Evolutionary conservation across 345 rosid genomes (phyloP).

Genomic region (Populus simonii): DNA sequence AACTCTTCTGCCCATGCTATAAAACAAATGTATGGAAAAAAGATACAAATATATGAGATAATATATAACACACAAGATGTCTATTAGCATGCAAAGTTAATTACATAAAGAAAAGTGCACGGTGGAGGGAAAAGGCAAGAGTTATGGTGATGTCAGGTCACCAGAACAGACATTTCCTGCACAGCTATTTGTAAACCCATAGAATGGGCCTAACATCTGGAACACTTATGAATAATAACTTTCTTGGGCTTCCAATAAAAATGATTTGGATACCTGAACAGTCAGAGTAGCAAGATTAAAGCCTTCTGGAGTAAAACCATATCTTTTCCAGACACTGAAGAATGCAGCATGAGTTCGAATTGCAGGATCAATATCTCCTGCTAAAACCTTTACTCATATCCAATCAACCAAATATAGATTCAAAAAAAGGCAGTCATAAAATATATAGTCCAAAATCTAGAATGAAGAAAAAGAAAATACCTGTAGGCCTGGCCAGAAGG

Average conservation of each 20-base stretch:
- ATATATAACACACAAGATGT: too few relatives aligned
- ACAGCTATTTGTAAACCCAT: neutral
- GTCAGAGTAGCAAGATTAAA: constrained; percentile 82
- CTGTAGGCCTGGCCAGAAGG: constrained; percentile 99
- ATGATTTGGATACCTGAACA: constrained; percentile 50
- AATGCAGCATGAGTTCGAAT: constrained; percentile 95
- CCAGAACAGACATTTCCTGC: neutral
- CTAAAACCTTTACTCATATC: constrained; percentile 65
- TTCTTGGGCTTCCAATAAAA: neutral
- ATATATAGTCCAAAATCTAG: neutral
- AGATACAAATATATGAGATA: neutral
- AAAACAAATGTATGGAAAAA: constrained; percentile 17
- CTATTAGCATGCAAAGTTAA: constrained; percentile 3
- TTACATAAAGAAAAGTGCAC: neutral
- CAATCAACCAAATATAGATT: neutral
- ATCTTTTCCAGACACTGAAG: constrained; percentile 91
- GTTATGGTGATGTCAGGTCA: neutral
- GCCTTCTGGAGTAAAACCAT: constrained; percentile 96
- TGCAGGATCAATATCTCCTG: constrained; percentile 94
- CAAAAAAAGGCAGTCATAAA: neutral
- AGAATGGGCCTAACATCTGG: neutral
- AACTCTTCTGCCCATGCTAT: constrained; percentile 93
- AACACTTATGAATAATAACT: neutral
- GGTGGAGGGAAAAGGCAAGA: neutral
- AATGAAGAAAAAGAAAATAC: constrained; percentile 27